These are phyloP conservation scores for Decorospora gaudefroyi DNA, from an alignment of 2,329 filamentous ascomycete species.

Conservation along the genomic window DNA sequence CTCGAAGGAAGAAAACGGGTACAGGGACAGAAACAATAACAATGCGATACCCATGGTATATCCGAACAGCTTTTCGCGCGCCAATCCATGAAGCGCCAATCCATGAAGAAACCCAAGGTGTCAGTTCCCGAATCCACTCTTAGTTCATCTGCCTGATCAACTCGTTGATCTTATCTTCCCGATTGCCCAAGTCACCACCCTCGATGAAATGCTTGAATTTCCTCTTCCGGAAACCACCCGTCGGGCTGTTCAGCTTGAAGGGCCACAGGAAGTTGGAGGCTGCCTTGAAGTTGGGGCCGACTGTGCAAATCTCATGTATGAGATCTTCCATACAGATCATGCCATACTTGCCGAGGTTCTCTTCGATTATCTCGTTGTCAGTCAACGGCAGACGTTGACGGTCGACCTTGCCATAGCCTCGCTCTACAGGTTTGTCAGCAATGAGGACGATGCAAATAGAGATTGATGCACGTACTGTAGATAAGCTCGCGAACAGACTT, in stretches of 20 bases:
- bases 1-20: too few relatives aligned
- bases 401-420: conserved; percentile 97
- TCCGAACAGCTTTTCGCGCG: conserved; percentile 20
- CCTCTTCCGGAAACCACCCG: conserved; percentile 89
- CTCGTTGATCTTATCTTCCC: conserved; percentile 96
- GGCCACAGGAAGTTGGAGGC: conserved; percentile 99
- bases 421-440: conserved; percentile 49
- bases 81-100: conserved; percentile 15
- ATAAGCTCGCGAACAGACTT: conserved; percentile 98
- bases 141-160: conserved; percentile 99
- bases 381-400: conserved; percentile 97
- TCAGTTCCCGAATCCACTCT: conserved; percentile 18
- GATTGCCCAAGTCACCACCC: conserved; percentile 98
- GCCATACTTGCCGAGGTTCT: conserved; percentile 92
- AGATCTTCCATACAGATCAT: conserved; percentile 99
- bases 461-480: conserved; percentile 86
- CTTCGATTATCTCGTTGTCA: conserved; percentile 97
- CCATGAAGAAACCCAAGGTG: conserved; percentile 10
- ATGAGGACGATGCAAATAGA: conserved; percentile 56
- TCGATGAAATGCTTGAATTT: conserved; percentile 99
- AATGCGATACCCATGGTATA: conserved; percentile 27
- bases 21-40: too few relatives aligned
- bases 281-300: conserved; percentile 98
- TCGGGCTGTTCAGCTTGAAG: conserved; percentile 99
- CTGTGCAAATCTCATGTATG: conserved; percentile 96